phyloP scores from a whole-genome alignment of 1,284 basidiomycete genomes.

The Trametes pubescens region DNA sequence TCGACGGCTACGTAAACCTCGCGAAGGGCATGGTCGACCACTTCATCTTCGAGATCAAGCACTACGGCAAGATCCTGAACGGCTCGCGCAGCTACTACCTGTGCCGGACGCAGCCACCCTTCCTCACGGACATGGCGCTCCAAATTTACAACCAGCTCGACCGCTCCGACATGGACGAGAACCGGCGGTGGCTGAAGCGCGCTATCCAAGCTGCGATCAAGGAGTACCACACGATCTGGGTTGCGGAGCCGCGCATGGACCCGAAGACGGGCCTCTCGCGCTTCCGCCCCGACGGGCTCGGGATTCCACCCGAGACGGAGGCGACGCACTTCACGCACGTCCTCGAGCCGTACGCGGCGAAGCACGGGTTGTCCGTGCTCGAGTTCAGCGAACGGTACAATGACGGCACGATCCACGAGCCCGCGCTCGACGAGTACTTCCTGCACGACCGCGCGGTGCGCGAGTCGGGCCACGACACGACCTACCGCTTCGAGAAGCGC shows the following conservation, averaged over 20 bases:
- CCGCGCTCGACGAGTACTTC: conserved; percentile 96
- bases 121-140: conserved; percentile 97
- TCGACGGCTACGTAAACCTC: conserved; percentile 93
- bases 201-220: conserved; percentile 98
- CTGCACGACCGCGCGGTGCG: conserved; percentile 95
- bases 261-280: conserved; percentile 93
- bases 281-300: conserved; percentile 93
- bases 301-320: conserved; percentile 98
- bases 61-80: conserved; percentile 91
- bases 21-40: conserved; percentile 98
- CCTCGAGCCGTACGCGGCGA: conserved; percentile 92
- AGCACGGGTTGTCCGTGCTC: conserved; percentile 94
- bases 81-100: conserved; percentile 91
- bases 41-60: conserved; percentile 98
- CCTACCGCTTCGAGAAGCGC: conserved; percentile 95
- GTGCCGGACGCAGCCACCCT: conserved; percentile 95
- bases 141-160: conserved; percentile 98
- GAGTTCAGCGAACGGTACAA: conserved; percentile 99
- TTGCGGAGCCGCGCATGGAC: conserved; percentile 92
- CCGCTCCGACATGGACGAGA: conserved; percentile 81
- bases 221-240: conserved; percentile 98
- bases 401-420: conserved; percentile 84
- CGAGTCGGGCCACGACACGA: conserved; percentile 96
- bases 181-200: conserved; percentile 92
- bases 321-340: conserved; percentile 98